Base-by-base conservation (phyloP, 2,329 filamentous ascomycete species). In the Ophiostoma novo-ulmi region DNA sequence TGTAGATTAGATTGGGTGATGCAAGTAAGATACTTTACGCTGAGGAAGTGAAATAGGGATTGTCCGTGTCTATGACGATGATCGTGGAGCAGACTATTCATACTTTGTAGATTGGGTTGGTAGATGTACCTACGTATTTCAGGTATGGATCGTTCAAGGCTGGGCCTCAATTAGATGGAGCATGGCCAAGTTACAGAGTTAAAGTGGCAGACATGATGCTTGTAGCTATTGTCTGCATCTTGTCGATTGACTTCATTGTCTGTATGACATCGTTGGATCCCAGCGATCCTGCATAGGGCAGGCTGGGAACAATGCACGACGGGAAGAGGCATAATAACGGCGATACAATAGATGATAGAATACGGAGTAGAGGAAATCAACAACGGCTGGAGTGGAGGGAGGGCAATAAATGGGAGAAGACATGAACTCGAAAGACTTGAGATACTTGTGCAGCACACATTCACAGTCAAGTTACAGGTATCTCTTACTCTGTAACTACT, bases 21-120 rank as follows among this genome's bases (percentile, higher is more conserved):
- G 26, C 58, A 63, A 63, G 26, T 63, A n/a, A n/a, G n/a, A n/a
- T n/a, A 63, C 55, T 63, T 63, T 63, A 58, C n/a, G 52, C 52
- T 58, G 52, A 58, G 52, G 22, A 26, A 58, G 11, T 58, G 52
- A 63, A 35, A 63, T 63, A 63, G 26, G 58, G 58, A 63, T 63
- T 63, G 58, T 63, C 58, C 58, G 58, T 63, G 58, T 58, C n/a
- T 22, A 58, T 58, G 52, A 58, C n/a, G 52, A 58, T 26, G 52
- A 26, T 58, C 52, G 10, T 58, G 52, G 52, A 58, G 52, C 52
- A 58, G 8, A 41, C 52, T 58, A 48, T 20, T 48, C 44, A 48
- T 48, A 31, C 26, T 31, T 31, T 31, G 31, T 31, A 48, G 17
- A 48, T 48, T 48, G 44, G 44, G 5, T 20, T 48, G 3, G 17